phyloP scores from a whole-genome alignment of 2,329 filamentous ascomycete genomes.

The Fusarium tupiense region DNA sequence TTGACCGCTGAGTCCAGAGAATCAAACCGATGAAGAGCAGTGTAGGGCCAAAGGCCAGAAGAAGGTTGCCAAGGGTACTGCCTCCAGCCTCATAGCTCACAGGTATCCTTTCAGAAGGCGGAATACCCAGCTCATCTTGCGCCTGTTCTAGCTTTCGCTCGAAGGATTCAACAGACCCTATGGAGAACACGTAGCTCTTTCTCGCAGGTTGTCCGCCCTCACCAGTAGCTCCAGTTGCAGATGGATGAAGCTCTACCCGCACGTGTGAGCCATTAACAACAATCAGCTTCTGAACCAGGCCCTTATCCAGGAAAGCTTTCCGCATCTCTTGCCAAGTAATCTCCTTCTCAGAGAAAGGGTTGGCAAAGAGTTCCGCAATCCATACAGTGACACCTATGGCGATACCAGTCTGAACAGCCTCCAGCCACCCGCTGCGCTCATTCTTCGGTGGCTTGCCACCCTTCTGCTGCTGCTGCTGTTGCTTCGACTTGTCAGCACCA shows the following conservation, averaged over 20 bases:
- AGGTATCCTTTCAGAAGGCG: slow-evolving; percentile 87
- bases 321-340: slow-evolving; percentile 99
- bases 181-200: slow-evolving; percentile 84
- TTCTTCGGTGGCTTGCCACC: slow-evolving; percentile 49
- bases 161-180: slow-evolving; percentile 93
- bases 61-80: slow-evolving; percentile 75
- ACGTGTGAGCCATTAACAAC: slow-evolving; percentile 78
- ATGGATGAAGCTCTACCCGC: slow-evolving; percentile 80
- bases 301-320: slow-evolving; percentile 93
- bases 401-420: slow-evolving; percentile 49
- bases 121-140: slow-evolving; percentile 87
- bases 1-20: slow-evolving; percentile 80
- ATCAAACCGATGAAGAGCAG: slow-evolving; percentile 85
- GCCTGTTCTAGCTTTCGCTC: slow-evolving; percentile 89
- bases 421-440: slow-evolving; percentile 49
- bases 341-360: slow-evolving; percentile 66
- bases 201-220: slow-evolving; percentile 39
- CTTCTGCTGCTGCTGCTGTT: slow-evolving; percentile 43
- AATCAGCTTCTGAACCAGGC: slow-evolving; percentile 91
- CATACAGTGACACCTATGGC: slow-evolving; percentile 65
- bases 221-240: slow-evolving; percentile 58
- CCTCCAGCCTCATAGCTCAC: slow-evolving; percentile 87
- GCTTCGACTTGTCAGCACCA: slow-evolving; percentile 37
- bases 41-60: slow-evolving; percentile 86
- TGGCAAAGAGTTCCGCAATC: slow-evolving; percentile 53